Base-by-base conservation (phyloP, 768 basidiomycete species). In the Hygrophoropsis aurantiaca region DNA sequence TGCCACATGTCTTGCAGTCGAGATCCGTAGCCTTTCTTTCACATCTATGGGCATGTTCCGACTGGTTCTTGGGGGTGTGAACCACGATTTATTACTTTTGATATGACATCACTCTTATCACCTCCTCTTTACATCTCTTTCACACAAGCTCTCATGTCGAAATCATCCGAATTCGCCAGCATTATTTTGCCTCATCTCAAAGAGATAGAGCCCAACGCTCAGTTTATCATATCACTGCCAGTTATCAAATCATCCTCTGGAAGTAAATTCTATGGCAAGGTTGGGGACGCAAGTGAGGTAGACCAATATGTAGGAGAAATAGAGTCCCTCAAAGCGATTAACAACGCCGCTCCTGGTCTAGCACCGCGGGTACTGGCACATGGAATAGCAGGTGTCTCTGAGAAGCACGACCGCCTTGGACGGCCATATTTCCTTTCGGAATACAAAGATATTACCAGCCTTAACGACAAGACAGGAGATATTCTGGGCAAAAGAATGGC, bases 251-350 rank as follows among this genome's bases (percentile, higher is more conserved):
- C 87, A 15, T 82, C 86, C 1, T 69, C 73, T 4, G 84, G 84
- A 5, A 67, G 63, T 26, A 59, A 57, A 19, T 90, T 87, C 63
- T 88, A 75, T 52, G 80, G 73, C 40, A 90, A 91, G 58, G 42
- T 72, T 9, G 87, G 87, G 6, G 60, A 67, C 4, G 39, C 67
- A 5, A 42, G 50, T 13, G 84, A 88, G 47, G 59, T 42, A 45
- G 87, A 87, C 50, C 89, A 90, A 52, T 90, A 77, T 52, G 56
- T 59, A 0, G 86, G 85, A 11, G 88, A 91, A 64, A 79, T 74
- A 33, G 80, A 81, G 54, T 86, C 88, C 7, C 74, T 91, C 44
- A 77, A 69, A 50, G 79, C 74, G 2, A 87, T 90, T 41, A 56
- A 73, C 21, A 55, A 58, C 15, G 87, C 83, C n/a, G 85, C 86